Conservation (phyloP, 2,329 filamentous ascomycete species). For the Stachybotrys chlorohalonatus region DNA sequence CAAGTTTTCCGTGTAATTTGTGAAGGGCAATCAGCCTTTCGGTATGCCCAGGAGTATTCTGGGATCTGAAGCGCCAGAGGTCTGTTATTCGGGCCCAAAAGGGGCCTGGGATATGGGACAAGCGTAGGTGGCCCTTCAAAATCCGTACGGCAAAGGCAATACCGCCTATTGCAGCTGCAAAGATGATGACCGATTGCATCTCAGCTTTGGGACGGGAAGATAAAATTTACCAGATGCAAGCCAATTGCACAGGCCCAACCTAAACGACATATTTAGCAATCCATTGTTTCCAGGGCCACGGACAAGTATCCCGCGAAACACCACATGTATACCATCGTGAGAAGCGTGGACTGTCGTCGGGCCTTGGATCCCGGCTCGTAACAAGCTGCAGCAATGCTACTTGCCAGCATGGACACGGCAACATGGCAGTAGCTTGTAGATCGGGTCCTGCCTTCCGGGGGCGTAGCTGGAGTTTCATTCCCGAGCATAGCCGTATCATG, state of each 20-base stretch:
- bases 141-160: background rate
- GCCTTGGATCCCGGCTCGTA: background rate
- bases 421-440: background rate
- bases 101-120: background rate
- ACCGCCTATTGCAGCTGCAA: background rate
- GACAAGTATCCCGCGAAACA: no score
- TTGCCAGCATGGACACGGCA: background rate
- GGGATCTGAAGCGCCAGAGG: slow-evolving; percentile 1
- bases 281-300: no score
- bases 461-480: background rate
- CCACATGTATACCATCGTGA: no score
- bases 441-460: background rate
- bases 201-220: background rate
- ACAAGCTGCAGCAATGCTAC: background rate
- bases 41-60: slow-evolving; percentile 1
- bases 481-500: background rate
- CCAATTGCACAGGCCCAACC: background rate
- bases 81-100: background rate
- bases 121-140: background rate
- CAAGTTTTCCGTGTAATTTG: background rate
- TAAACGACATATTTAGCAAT: background rate
- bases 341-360: background rate
- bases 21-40: slow-evolving; percentile 1
- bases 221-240: background rate
- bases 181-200: background rate